Conservation (phyloP, 345 rosid species). For the Trapa bicornis region DNA sequence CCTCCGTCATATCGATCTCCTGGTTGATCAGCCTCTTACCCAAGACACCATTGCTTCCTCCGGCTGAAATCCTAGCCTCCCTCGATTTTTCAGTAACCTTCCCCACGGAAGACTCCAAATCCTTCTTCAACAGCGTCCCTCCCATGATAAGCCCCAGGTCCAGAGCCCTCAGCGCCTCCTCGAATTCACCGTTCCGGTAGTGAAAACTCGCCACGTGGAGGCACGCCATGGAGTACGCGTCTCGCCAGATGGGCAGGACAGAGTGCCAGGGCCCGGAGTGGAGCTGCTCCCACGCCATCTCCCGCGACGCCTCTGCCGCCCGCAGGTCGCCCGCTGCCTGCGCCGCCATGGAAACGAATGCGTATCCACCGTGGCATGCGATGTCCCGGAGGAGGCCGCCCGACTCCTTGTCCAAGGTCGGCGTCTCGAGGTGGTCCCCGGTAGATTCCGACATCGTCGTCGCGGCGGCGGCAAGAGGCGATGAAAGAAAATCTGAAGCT, state of each 20-base stretch:
- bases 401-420: constrained; percentile 58
- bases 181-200: constrained; percentile 43
- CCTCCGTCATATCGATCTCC: constrained; percentile 48
- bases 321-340: constrained; percentile 63
- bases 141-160: constrained; percentile 98
- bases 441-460: constrained; percentile 15
- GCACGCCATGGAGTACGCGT: constrained; percentile 91
- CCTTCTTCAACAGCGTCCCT: constrained; percentile 58
- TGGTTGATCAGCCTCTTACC: constrained; percentile 27
- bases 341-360: constrained; percentile 57
- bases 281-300: constrained; percentile 99
- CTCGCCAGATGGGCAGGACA: constrained; percentile 90
- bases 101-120: constrained; percentile 51
- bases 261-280: constrained; percentile 98
- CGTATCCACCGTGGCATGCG: constrained; percentile 76
- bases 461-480: not conserved
- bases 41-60: not conserved
- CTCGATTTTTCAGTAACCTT: constrained; percentile 31
- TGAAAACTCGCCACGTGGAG: constrained; percentile 60
- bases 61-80: constrained; percentile 11
- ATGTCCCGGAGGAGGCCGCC: constrained; percentile 45
- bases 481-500: not conserved
- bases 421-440: constrained; percentile 36
- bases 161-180: constrained; percentile 64
- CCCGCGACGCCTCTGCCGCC: constrained; percentile 97